These are phyloP conservation scores for Pyrenophora teres DNA, from an alignment of 2,329 filamentous ascomycete genomes.

Conservation along the genomic window DNA sequence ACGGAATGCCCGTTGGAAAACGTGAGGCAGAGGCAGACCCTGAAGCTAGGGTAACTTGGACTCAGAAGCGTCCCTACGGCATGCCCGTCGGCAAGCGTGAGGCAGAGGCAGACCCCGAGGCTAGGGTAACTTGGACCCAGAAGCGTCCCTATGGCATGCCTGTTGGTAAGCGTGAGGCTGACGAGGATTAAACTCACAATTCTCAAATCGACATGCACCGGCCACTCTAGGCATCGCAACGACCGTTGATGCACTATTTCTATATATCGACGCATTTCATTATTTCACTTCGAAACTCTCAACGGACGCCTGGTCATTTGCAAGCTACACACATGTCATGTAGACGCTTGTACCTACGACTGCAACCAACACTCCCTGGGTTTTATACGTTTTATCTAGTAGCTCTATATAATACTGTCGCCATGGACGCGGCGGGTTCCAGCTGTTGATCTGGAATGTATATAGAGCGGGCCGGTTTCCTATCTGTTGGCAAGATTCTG, in stretches of 20 bases:
- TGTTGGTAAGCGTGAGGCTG: slow-evolving; percentile 31
- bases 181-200: slow-evolving; percentile 2
- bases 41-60: slow-evolving; percentile 16
- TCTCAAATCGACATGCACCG: background rate
- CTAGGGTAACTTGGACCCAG: no score
- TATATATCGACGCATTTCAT: background rate
- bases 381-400: slow-evolving; percentile 7
- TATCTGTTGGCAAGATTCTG: slow-evolving; percentile 1
- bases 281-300: slow-evolving; percentile 6
- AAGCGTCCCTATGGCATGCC: slow-evolving; percentile 19
- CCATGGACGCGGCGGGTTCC: background rate
- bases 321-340: background rate
- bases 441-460: background rate
- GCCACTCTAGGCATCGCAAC: background rate
- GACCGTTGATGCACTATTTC: background rate
- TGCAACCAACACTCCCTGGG: background rate
- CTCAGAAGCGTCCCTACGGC: slow-evolving; percentile 16
- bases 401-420: slow-evolving; percentile 8
- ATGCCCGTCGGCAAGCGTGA: slow-evolving; percentile 36
- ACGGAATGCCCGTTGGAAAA: slow-evolving; percentile 30
- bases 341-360: background rate
- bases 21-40: slow-evolving; percentile 26
- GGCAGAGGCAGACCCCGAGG: slow-evolving; percentile 32
- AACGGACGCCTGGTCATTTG: background rate
- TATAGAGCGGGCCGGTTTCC: slow-evolving; percentile 10